These are phyloP conservation scores for Colletotrichum sansevieriae DNA, from an alignment of 2,329 filamentous ascomycete species.

Conservation along the genomic window DNA sequence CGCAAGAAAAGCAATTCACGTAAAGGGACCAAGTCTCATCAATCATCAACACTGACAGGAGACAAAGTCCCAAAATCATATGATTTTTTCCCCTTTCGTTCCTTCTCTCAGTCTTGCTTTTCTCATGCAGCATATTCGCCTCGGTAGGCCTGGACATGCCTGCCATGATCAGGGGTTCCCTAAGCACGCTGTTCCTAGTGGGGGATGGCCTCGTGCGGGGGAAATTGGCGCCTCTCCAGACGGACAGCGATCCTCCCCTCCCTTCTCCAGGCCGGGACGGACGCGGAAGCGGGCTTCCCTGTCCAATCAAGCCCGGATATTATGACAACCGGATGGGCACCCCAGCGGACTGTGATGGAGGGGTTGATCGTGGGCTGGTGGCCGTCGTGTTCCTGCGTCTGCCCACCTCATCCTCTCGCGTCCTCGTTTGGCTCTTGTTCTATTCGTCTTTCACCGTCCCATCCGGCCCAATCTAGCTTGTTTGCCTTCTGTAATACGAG, in stretches of 20 bases:
- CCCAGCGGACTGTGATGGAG: slow-evolving; percentile 10
- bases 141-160: slow-evolving; percentile 16
- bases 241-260: neutral
- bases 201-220: slow-evolving; percentile 37
- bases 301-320: slow-evolving; percentile 32
- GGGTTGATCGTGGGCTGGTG: slow-evolving; percentile 12
- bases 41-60: neutral
- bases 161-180: slow-evolving; percentile 25
- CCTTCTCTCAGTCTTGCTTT: neutral
- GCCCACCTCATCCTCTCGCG: slow-evolving; percentile 2
- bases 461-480: slow-evolving; percentile 4
- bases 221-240: slow-evolving; percentile 29
- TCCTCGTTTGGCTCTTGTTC: neutral
- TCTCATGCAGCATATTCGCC: slow-evolving; percentile 7
- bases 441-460: slow-evolving; percentile 11
- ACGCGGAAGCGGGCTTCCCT: neutral
- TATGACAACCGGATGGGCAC: slow-evolving; percentile 29
- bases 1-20: slow-evolving; percentile 8
- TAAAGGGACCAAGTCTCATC: slow-evolving; percentile 3
- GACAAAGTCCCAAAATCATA: slow-evolving; percentile 12
- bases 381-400: slow-evolving; percentile 37
- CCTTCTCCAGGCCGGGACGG: slow-evolving; percentile 10
- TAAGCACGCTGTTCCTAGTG: neutral
- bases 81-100: slow-evolving; percentile 15
- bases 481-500: slow-evolving; percentile 29